Conservation (phyloP, 352 stramenopile species). For the Globisporangium ultimum region DNA sequence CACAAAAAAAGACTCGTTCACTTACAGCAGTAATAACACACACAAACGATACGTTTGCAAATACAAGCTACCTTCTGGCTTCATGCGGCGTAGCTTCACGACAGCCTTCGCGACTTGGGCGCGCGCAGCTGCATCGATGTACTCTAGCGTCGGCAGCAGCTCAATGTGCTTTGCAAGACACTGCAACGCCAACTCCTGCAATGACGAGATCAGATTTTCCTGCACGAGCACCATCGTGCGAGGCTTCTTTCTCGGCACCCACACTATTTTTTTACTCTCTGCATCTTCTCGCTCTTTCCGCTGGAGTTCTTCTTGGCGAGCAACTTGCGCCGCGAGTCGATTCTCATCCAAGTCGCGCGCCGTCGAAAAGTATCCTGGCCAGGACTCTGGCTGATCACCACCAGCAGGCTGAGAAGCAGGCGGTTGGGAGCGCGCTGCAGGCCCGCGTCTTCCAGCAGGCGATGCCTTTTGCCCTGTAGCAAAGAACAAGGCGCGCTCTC, state of each 20-base stretch:
- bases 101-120: slow-evolving; percentile 57
- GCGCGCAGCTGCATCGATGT: slow-evolving; percentile 58
- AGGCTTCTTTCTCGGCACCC: slow-evolving; percentile 49
- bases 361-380: slow-evolving; percentile 78
- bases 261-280: slow-evolving; percentile 22
- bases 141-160: slow-evolving; percentile 61
- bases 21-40: neutral
- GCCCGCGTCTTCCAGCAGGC: neutral
- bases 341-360: slow-evolving; percentile 58
- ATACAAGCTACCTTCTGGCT: slow-evolving; percentile 34
- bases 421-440: neutral
- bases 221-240: slow-evolving; percentile 42
- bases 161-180: slow-evolving; percentile 64
- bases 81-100: slow-evolving; percentile 56
- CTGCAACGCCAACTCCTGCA: slow-evolving; percentile 54
- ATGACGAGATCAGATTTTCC: slow-evolving; percentile 40
- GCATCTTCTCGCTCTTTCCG: slow-evolving; percentile 26
- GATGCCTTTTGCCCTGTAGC: slow-evolving; percentile 24
- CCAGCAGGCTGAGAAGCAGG: neutral
- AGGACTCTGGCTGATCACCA: slow-evolving; percentile 31
- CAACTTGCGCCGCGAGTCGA: slow-evolving; percentile 52
- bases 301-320: slow-evolving; percentile 50
- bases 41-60: neutral
- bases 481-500: slow-evolving; percentile 47
- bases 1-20: neutral